A percentile compares a stretch with the other conserved stretches of the same genome.
phyloP scores from a whole-genome alignment of 495 filamentous ascomycete genomes.

The Tetracladium setigerum region DNA sequence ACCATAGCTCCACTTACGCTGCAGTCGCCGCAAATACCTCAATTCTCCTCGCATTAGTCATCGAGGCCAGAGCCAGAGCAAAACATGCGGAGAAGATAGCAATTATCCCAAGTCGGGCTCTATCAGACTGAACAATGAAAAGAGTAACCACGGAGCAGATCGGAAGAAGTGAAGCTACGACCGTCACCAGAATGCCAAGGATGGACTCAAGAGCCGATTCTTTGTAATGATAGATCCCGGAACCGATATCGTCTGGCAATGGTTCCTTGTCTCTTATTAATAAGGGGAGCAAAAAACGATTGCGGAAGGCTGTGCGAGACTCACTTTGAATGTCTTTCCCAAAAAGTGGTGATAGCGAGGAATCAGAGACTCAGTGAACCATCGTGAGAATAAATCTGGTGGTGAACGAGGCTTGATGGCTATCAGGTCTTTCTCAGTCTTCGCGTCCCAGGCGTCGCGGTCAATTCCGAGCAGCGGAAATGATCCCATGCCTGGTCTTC shows the following conservation, averaged over 20 bases:
- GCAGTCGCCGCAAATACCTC: slow-evolving; percentile 26
- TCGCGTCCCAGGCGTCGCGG: not conserved
- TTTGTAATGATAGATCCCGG: slow-evolving; percentile 24
- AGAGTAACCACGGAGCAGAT: not conserved
- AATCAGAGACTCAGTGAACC: slow-evolving; percentile 1
- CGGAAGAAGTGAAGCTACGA: slow-evolving; percentile 2
- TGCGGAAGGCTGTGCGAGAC: no score
- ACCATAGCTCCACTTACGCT: slow-evolving; percentile 12
- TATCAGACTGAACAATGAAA: slow-evolving; percentile 1
- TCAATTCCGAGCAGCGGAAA: slow-evolving; percentile 13
- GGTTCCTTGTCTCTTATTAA: no score
- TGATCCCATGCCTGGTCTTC: slow-evolving; percentile 9
- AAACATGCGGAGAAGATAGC: slow-evolving; percentile 19
- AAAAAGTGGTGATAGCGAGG: not conserved
- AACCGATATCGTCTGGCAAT: no score
- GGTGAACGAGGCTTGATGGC: slow-evolving; percentile 5
- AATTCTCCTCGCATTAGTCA: slow-evolving; percentile 22
- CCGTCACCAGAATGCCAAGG: not conserved
- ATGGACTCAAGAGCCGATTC: not conserved
- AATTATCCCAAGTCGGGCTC: slow-evolving; percentile 16
- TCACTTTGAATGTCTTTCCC: slow-evolving; percentile 4
- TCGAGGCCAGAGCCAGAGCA: slow-evolving; percentile 16
- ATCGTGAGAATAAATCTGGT: slow-evolving; percentile 2
- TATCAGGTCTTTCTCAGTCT: slow-evolving; percentile 7
- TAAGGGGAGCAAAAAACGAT: no score